Percentiles rank a stretch among this genome's conserved stretches.
Evolutionary conservation across 768 basidiomycete species (phyloP).

Genomic region (Hebeloma cylindrosporum): DNA sequence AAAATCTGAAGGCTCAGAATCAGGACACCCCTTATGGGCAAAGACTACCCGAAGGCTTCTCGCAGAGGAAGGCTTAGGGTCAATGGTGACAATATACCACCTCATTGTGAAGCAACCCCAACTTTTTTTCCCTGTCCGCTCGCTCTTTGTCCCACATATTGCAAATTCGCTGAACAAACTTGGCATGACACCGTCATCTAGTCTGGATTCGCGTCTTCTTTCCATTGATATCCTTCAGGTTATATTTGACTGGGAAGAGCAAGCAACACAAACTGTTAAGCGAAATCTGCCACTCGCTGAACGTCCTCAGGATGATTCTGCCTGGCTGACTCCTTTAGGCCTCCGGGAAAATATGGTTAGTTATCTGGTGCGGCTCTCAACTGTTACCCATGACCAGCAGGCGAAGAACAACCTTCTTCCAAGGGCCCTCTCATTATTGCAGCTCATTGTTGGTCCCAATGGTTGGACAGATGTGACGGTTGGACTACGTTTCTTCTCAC

Average conservation of each 20-base stretch:
- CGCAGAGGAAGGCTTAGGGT: conserved; percentile 82
- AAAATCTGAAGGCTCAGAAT: conserved; percentile 53
- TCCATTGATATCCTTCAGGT: conserved; percentile 91
- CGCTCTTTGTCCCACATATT: conserved; percentile 91
- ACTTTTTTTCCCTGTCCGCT: conserved; percentile 90
- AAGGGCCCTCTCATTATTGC: conserved; percentile 65
- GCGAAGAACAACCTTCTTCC: conserved; percentile 51
- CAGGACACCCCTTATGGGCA: conserved; percentile 79
- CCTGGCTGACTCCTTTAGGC: conserved; percentile 75
- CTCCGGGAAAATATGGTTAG: conserved; percentile 92
- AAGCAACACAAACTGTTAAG: conserved; percentile 39
- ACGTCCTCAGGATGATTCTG: conserved; percentile 23
- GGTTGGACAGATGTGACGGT: conserved; percentile 93
- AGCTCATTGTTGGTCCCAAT: conserved; percentile 74
- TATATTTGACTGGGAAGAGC: conserved; percentile 92
- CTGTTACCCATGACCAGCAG: conserved; percentile 59
- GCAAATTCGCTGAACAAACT: conserved; percentile 87
- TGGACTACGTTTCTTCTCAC: conserved; percentile 86
- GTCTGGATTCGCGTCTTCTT: conserved; percentile 77
- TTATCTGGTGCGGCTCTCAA: conserved; percentile 90
- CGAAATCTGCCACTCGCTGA: conserved; percentile 18
- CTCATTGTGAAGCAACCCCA: conserved; percentile 89
- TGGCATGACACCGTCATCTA: conserved; percentile 72
- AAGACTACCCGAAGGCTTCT: conserved; percentile 80
- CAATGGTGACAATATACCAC: conserved; percentile 80